Evolutionary conservation across 1,284 basidiomycete species (phyloP), one percentile per base, ranked within the genome.

Genomic region (Neolentinus lepideus): DNA sequence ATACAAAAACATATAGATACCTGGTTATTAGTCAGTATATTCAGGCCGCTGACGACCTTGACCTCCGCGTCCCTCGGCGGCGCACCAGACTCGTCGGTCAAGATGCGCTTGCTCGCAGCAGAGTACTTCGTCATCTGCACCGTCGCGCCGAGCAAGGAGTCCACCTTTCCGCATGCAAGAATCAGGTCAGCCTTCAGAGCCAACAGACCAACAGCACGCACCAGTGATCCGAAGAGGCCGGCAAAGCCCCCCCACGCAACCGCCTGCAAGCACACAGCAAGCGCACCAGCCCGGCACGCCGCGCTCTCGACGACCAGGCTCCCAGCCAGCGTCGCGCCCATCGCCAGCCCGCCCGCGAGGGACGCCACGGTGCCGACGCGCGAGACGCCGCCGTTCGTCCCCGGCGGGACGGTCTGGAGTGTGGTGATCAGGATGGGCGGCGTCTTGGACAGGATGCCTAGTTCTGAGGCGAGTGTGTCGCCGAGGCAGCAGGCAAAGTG

Each of bases 301-400:
- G 72, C 62, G 62, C 83, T 90, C 68, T 93, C 88, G 35, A 84
- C 59, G 2, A 81, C 58, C 33, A 96, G 69, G n/a, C 79, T 77
- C 4, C 73, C 54, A 8, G 79, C 79, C 64, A 88, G 78, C 2
- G 81, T 75, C 14, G 78, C 43, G 1, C 90, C 92, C 64, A 95
- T 87, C 1, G 87, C 63, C 1, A 77, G 64, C 0, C 95, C 95
- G 1, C 95, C 95, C 0, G 76, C 65, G 1, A 86, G 70, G 1
- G 90, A 92, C 9, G 87, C 85, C 1, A 81, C 58, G 0, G 91
- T 90, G 8, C 95, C 95, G 47, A 82, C 78, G 0, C 77, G 55
- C 1, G 90, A 90, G 59, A 98, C 79, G 0, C 81, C 95, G 9
- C 95, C 95, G 66, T 98, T 98, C 1, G 95, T 97, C 0, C 95